A percentile compares a stretch with the other conserved stretches of the same genome.
phyloP scores from a whole-genome alignment of 768 basidiomycete species.

The Grammothele lineata region DNA sequence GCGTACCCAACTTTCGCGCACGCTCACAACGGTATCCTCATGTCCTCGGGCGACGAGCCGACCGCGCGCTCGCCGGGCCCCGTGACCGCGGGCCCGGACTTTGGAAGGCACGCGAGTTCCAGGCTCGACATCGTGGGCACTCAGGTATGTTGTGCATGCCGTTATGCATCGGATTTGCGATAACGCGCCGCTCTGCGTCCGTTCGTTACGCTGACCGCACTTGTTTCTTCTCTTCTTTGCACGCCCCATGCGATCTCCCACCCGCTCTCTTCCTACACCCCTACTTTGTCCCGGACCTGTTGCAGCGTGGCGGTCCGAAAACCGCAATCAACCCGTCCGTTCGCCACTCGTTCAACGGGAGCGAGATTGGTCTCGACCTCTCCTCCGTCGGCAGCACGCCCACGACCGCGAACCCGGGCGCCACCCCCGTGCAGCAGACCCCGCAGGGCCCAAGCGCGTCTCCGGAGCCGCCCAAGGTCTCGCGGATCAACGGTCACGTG shows the following conservation, averaged over 20 bases:
- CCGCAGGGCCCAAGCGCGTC: constrained; percentile 19
- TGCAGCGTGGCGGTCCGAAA: constrained; percentile 44
- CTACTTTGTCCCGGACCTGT: no score
- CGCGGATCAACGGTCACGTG: constrained; percentile 60
- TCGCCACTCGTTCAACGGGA: constrained; percentile 74
- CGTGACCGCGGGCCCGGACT: constrained; percentile 80
- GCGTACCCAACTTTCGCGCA: constrained; percentile 63
- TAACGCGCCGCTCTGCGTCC: no score
- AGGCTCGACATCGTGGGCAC: constrained; percentile 69
- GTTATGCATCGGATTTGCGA: no score
- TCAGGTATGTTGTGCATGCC: constrained; percentile 43
- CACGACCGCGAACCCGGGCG: constrained; percentile 33
- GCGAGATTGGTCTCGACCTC: constrained; percentile 59
- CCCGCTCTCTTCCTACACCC: no score
- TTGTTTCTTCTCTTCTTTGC: constrained; percentile 4
- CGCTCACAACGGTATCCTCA: constrained; percentile 47
- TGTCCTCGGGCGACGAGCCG: constrained; percentile 54
- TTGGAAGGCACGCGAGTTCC: constrained; percentile 71
- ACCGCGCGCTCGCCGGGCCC: constrained; percentile 71
- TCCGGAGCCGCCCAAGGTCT: constrained; percentile 36
- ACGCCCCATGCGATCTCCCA: no score
- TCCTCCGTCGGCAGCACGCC: constrained; percentile 51
- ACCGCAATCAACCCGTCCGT: constrained; percentile 41
- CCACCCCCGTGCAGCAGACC: constrained; percentile 17
- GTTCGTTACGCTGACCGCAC: no score